Percentiles rank a stretch among this genome's conserved stretches.
These are phyloP conservation scores for Euclidium syriacum DNA, from an alignment of 345 rosid genomes.

Conservation along the genomic window DNA sequence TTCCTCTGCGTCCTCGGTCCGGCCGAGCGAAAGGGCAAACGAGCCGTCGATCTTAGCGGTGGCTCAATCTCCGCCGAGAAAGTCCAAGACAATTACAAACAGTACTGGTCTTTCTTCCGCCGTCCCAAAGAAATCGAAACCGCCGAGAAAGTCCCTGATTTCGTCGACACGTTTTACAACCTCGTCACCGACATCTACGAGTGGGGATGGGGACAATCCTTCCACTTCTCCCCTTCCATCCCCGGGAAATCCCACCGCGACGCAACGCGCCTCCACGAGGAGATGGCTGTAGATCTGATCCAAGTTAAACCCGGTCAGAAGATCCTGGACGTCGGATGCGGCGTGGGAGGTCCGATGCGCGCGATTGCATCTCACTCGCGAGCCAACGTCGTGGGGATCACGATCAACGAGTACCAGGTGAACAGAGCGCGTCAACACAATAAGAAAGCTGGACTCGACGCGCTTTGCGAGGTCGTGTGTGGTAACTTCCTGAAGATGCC, in stretches of 20 bases:
- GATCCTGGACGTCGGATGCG: conserved; percentile 91
- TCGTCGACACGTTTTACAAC: conserved; percentile 95
- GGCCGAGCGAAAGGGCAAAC: conserved; percentile 78
- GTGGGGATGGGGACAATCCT: conserved; percentile 99
- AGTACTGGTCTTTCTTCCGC: conserved; percentile 91
- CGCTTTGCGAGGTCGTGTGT: conserved; percentile 78
- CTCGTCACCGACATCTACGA: conserved; percentile 96
- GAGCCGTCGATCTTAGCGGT: conserved; percentile 75
- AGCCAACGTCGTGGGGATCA: conserved; percentile 83
- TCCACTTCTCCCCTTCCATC: conserved; percentile 88
- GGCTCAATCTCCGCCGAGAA: conserved; percentile 94
- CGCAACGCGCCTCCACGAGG: conserved; percentile 90
- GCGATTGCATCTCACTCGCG: conserved; percentile 93
- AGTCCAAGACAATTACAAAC: conserved; percentile 73
- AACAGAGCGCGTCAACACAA: conserved; percentile 83
- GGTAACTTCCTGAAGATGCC: conserved; percentile 97
- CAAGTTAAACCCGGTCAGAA: conserved; percentile 47
- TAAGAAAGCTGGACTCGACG: conserved; percentile 80
- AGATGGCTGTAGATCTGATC: conserved; percentile 84
- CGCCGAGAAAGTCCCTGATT: conserved; percentile 82
- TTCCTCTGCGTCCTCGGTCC: conserved; percentile 85
- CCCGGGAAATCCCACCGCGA: conserved; percentile 75
- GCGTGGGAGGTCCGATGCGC: conserved; percentile 98
- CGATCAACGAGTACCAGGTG: conserved; percentile 96
- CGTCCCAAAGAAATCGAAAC: conserved; percentile 91